These are phyloP conservation scores for Moesziomyces sp. DNA, from an alignment of 1,284 basidiomycete species.

Conservation along the genomic window DNA sequence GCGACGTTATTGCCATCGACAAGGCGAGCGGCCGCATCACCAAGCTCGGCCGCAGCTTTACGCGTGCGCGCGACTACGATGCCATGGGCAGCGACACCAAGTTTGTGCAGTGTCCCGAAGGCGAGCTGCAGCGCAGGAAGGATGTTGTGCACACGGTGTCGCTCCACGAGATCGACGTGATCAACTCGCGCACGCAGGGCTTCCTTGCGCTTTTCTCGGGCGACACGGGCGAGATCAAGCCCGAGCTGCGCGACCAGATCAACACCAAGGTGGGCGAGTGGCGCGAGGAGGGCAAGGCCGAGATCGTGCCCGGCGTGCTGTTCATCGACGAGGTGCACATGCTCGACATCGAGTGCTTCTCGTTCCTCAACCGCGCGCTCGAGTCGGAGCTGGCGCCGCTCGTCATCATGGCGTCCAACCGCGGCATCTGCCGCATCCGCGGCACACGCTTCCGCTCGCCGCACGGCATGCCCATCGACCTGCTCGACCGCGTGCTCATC, in stretches of 20 bases:
- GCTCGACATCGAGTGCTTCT: conserved; percentile 99
- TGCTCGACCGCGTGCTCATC: conserved; percentile 93
- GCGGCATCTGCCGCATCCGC: conserved; percentile 92
- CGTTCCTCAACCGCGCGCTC: conserved; percentile 94
- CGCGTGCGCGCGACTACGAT: conserved; percentile 95
- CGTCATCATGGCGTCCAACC: conserved; percentile 98
- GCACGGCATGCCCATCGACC: conserved; percentile 92
- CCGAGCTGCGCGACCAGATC: conserved; percentile 94
- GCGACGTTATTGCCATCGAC: conserved; percentile 95
- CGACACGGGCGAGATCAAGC: conserved; percentile 98
- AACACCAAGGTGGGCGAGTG: conserved; percentile 96
- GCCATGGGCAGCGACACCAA: conserved; percentile 93
- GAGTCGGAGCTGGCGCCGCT: conserved; percentile 92
- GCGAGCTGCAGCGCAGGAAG: conserved; percentile 95
- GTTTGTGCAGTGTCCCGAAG: conserved; percentile 97
- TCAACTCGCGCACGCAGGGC: conserved; percentile 96
- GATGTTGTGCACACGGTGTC: conserved; percentile 97
- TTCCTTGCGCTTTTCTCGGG: conserved; percentile 75
- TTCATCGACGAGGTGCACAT: conserved; percentile 82
- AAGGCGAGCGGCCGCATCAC: conserved; percentile 96
- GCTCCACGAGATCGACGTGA: conserved; percentile 98
- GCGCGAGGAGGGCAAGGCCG: conserved; percentile 98
- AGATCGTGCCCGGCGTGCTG: conserved; percentile 88
- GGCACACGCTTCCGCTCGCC: conserved; percentile 94
- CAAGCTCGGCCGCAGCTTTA: conserved; percentile 94